phyloP scores from a whole-genome alignment of 805 yeast genomes.

The Kregervanrija delftensis region DNA sequence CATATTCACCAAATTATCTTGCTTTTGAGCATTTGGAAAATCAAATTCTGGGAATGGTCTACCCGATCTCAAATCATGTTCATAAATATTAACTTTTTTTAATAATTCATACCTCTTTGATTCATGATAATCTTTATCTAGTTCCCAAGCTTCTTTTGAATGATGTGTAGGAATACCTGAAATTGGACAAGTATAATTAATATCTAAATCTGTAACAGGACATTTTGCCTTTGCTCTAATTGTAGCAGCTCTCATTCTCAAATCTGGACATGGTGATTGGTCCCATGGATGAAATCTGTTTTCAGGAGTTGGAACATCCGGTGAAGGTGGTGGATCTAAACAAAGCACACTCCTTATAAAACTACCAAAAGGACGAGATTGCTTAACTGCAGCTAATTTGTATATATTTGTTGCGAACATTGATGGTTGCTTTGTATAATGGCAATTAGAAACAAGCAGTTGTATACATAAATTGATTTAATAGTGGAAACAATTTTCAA shows the following conservation, averaged over 20 bases:
- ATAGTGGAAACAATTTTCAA: too few relatives aligned
- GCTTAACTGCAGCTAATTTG: background rate
- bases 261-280: constrained; percentile 79
- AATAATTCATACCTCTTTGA: constrained; percentile 62
- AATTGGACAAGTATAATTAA: constrained; percentile 81
- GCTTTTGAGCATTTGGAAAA: constrained; percentile 75
- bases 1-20: constrained; percentile 69
- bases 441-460: background rate
- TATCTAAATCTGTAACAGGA: constrained; percentile 79
- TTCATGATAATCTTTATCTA: constrained; percentile 66
- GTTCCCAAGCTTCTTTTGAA: constrained; percentile 81
- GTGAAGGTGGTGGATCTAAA: constrained; percentile 57
- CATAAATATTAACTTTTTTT: constrained; percentile 84
- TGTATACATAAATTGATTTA: background rate
- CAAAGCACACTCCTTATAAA: constrained; percentile 32
- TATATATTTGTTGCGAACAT: too few relatives aligned
- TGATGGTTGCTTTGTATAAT: too few relatives aligned
- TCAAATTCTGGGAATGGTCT: constrained; percentile 93
- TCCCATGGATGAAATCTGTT: constrained; percentile 87
- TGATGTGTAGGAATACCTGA: constrained; percentile 98
- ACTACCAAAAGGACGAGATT: constrained; percentile 22
- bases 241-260: constrained; percentile 85
- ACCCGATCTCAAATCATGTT: constrained; percentile 92
- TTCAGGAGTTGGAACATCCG: constrained; percentile 61
- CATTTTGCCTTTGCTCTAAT: constrained; percentile 84